A percentile compares a stretch with the other conserved stretches of the same genome.
Conservation (phyloP, 805 yeast species). For the Ogataea salicorniae region DNA sequence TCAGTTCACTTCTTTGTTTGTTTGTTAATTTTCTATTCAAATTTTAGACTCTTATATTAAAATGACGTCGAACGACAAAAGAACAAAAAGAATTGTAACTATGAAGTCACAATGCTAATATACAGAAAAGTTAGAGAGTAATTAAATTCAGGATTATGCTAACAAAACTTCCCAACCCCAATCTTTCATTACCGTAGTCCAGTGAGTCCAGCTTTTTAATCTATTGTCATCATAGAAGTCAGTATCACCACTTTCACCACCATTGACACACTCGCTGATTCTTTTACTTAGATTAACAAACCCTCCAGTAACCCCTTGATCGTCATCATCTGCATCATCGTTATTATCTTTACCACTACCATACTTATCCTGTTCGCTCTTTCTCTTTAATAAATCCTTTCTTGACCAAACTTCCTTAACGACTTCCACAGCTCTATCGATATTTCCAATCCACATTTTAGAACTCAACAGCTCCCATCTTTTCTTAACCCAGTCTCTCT, state of each 20-base stretch:
- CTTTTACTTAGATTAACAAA: slow-evolving; percentile 22
- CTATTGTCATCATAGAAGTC: slow-evolving; percentile 31
- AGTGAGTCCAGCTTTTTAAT: slow-evolving; percentile 50
- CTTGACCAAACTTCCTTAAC: slow-evolving; percentile 70
- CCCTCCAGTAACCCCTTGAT: slow-evolving; percentile 14
- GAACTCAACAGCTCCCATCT: slow-evolving; percentile 52
- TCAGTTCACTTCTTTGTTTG: too few species aligned
- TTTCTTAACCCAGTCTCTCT: slow-evolving; percentile 54
- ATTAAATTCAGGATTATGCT: slow-evolving; percentile 30
- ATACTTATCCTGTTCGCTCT: slow-evolving; percentile 14
- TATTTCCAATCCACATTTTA: slow-evolving; percentile 60
- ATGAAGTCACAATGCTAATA: too few species aligned
- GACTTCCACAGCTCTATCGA: slow-evolving; percentile 61
- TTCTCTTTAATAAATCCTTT: slow-evolving; percentile 41
- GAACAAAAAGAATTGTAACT: too few species aligned
- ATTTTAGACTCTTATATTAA: too few species aligned
- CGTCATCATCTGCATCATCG: slow-evolving; percentile 4
- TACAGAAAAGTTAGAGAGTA: too few species aligned
- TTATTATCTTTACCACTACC: slow-evolving; percentile 6
- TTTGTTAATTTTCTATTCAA: too few species aligned
- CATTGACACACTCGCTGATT: slow-evolving; percentile 33
- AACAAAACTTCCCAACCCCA: slow-evolving; percentile 73
- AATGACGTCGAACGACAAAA: too few species aligned
- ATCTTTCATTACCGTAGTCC: slow-evolving; percentile 67
- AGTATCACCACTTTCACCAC: slow-evolving; percentile 33